These are phyloP conservation scores for Fusarium albidum DNA, from an alignment of 2,329 filamentous ascomycete species.

Conservation along the genomic window DNA sequence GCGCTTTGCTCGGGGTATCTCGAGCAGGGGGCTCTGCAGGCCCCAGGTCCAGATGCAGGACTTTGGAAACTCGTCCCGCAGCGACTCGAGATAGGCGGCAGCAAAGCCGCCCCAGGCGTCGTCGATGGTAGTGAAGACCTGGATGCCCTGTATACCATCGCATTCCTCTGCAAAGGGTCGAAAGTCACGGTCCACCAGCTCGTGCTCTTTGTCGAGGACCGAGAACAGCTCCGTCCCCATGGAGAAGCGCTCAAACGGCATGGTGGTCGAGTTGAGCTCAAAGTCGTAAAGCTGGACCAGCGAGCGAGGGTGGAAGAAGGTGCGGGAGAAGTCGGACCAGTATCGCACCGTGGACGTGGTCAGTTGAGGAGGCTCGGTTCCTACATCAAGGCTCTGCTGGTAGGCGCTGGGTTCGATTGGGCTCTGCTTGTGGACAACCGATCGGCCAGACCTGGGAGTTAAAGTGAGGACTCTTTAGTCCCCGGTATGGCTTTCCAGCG, in stretches of 20 bases:
- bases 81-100: constrained; percentile 74
- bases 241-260: constrained; percentile 92
- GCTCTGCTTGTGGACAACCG: constrained; percentile 73
- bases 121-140: constrained; percentile 75
- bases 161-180: constrained; percentile 91
- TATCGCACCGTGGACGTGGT: constrained; percentile 80
- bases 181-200: constrained; percentile 89
- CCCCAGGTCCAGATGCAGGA: constrained; percentile 88
- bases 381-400: constrained; percentile 80
- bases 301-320: constrained; percentile 92
- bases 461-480: background rate
- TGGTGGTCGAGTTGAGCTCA: constrained; percentile 79
- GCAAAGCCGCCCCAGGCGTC: constrained; percentile 86
- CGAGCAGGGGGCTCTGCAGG: constrained; percentile 68
- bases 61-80: constrained; percentile 93
- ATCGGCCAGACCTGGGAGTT: constrained; percentile 67
- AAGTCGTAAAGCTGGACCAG: constrained; percentile 89
- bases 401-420: constrained; percentile 77
- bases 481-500: background rate
- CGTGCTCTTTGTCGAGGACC: constrained; percentile 78
- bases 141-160: constrained; percentile 89
- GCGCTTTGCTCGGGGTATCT: constrained; percentile 60
- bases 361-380: constrained; percentile 70
- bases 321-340: constrained; percentile 94
- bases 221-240: constrained; percentile 80